Conservation (phyloP, 1,139 yeast genomes). For the Magnusiomyces magnusii region DNA sequence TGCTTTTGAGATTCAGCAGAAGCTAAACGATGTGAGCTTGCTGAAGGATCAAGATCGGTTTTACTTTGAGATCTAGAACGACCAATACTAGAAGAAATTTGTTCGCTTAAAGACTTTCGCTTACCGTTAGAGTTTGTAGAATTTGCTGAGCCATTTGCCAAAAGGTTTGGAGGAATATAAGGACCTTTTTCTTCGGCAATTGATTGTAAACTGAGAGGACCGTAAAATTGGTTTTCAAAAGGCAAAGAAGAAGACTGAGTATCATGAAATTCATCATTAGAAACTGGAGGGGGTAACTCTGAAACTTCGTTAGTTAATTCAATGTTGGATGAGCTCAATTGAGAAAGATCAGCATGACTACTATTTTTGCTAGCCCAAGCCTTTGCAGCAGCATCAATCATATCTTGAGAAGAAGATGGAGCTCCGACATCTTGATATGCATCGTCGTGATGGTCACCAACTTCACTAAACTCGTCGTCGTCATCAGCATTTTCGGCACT, state of each 20-base stretch:
- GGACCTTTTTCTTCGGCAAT: slow-evolving; percentile 15
- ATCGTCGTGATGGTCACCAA: slow-evolving; percentile 3
- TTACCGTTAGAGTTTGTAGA: slow-evolving; percentile 6
- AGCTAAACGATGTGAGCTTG: not conserved
- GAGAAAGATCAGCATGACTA: slow-evolving; percentile 15
- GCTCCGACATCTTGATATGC: slow-evolving; percentile 1
- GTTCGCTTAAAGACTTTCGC: slow-evolving; percentile 16
- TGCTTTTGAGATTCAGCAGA: slow-evolving; percentile 1
- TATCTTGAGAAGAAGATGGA: slow-evolving; percentile 2
- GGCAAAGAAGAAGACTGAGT: not conserved
- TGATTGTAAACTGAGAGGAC: slow-evolving; percentile 10
- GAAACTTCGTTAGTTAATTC: not conserved
- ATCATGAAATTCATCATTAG: not conserved
- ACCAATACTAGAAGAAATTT: slow-evolving; percentile 13
- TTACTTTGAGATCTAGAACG: slow-evolving; percentile 10
- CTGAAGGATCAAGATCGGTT: not conserved
- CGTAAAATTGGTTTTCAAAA: not conserved
- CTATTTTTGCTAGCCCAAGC: slow-evolving; percentile 17
- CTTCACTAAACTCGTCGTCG: slow-evolving; percentile 7
- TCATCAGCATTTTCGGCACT: slow-evolving; percentile 1
- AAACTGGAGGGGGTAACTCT: not conserved
- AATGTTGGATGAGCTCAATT: not conserved
- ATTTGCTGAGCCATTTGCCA: slow-evolving; percentile 6
- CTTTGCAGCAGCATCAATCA: slow-evolving; percentile 12
- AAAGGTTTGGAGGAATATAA: slow-evolving; percentile 13